phyloP scores from a whole-genome alignment of 2,329 filamentous ascomycete genomes.

The Neurospora crassa region DNA sequence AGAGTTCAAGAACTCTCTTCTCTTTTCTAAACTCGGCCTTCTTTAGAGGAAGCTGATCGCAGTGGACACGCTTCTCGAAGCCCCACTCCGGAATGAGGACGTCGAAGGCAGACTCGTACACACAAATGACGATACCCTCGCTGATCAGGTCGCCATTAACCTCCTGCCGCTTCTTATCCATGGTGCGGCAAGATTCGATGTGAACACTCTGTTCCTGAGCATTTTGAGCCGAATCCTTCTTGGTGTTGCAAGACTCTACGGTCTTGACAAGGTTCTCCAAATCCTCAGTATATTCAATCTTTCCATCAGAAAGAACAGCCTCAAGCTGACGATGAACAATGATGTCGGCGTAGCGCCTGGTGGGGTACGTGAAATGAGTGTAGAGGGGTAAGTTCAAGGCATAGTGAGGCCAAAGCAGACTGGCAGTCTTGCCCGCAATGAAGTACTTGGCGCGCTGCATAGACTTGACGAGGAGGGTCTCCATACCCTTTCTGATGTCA shows the following conservation, averaged over 20 bases:
- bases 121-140: conserved; percentile 91
- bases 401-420: conserved; percentile 79
- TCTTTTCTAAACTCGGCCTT: conserved; percentile 99
- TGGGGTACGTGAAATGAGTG: conserved; percentile 95
- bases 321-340: conserved; percentile 94
- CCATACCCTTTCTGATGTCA: conserved; percentile 93
- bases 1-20: conserved; percentile 85
- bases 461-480: conserved; percentile 87
- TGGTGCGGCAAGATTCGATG: conserved; percentile 90
- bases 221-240: conserved; percentile 96
- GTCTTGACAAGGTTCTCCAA: conserved; percentile 83
- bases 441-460: conserved; percentile 97
- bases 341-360: conserved; percentile 88
- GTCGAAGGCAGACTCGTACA: conserved; percentile 98
- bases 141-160: conserved; percentile 85
- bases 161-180: conserved; percentile 86
- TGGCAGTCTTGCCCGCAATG: conserved; percentile 67
- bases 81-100: conserved; percentile 96
- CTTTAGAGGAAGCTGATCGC: conserved; percentile 92
- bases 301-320: conserved; percentile 69
- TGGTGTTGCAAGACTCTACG: conserved; percentile 92
- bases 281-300: conserved; percentile 81
- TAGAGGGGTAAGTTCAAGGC: conserved; percentile 87
- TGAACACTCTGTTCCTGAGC: conserved; percentile 98
- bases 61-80: conserved; percentile 98